Base-by-base conservation (phyloP, 176 grass and related monocot species). In the Paspalum notatum region DNA sequence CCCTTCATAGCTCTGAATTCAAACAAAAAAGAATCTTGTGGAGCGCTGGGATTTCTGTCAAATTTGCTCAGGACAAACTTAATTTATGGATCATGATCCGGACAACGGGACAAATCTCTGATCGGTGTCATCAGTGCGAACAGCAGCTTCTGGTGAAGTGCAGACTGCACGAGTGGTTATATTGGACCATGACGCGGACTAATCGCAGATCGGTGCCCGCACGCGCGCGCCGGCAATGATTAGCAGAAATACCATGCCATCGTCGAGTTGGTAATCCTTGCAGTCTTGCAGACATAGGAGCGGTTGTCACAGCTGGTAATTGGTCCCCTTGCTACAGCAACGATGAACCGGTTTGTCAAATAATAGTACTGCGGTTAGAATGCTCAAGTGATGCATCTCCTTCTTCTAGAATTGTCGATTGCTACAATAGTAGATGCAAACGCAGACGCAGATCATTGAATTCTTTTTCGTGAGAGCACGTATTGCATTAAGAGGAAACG, bases 101-200 rank as follows among this genome's bases (percentile, higher is more conserved):
- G 32, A 32, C 32, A 32, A 32, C 2, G 2, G 32, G 32, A 32
- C 32, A 32, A 32, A 32, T 32, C 32, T 32, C 22, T 39, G 24
- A 85, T 22, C 26, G 50, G 3, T 57, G 10, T 60, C 65, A 70
- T 70, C 20, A n/a, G 43, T 77, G 52, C 67, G 2, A 17, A 40
- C 52, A 12, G 9, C 62, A 58, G 51, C 16, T 38, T 60, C 74
- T 77, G 42, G 57, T 26, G 26, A 26, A 62, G 75, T 63, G 58
- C 58, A 20, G 24, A 46, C 44, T 48, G 67, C 67, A 22, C 43
- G 20, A 4, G 13, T 50, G 44, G 4, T 12, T 21, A 24, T 20
- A 73, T 51, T 83, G 74, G 74, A 21, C 12, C 60, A 63, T 80
- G 69, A 62, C 21, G 53, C 20, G 22, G 61, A 84, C 43, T 6